Base-by-base conservation (phyloP, 108 stramenopile species). In the Discostella stelligeroides region DNA sequence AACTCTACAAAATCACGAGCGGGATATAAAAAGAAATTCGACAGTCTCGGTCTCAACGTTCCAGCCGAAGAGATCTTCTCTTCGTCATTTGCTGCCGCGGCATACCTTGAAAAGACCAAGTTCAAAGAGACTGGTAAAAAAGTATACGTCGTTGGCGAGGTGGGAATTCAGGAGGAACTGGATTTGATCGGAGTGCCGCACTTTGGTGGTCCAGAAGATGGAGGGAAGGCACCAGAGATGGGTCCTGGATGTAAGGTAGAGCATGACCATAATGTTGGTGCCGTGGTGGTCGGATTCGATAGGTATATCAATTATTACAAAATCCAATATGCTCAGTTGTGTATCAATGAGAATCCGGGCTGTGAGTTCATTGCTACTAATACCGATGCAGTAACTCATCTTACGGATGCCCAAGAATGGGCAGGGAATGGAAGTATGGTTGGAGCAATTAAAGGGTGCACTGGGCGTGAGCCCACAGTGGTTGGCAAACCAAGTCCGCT, bases 331-430 rank as follows among this genome's bases (percentile, higher is more conserved):
- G 97, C 98, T 23, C 98, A 98, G 76, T 84, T 99, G 25, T 96
- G 95, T 75, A 97, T 99, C 69, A 97, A 98, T 66, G 94, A 98
- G 73, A 92, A 91, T 85, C 80, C 76, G 14, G 95, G 89, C 46
- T 96, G 95, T 63, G 86, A 97, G 69, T 99, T 99, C 80, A 97
- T 99, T 71, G 98, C 98, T 20, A 99, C 98, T 29, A 99, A 99
- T 76, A 70, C 92, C 42, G 98, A 99, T 82, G 98, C 98, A 17
- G 97, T 98, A 20, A 97, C 97, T 9, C 98, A 98, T 75, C 85
- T 98, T 69, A 99, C 98, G 7, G 97, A 98, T 72, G 97, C 96
- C 8, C 98, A 98, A 76, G 97, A 98, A 63, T 99, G 98, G 98
- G 97, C 97, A 9, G 97, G 97, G 18, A 96, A 96, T 80, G 98